Evolutionary conservation across 495 filamentous ascomycete genomes (phyloP).

Genomic region (Acidomyces sp.): DNA sequence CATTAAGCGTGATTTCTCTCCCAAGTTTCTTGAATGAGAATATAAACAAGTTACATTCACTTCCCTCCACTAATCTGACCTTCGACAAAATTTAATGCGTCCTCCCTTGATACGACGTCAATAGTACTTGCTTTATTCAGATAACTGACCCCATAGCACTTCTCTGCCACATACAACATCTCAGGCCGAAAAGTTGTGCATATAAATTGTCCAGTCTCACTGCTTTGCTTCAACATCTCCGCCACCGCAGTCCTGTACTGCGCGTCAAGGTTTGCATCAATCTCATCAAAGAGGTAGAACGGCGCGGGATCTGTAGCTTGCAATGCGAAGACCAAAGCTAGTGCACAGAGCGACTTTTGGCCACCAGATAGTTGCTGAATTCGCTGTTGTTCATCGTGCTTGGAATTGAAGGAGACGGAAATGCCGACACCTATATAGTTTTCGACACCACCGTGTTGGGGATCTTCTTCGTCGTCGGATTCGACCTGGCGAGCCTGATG

Average conservation of each 20-base stretch:
- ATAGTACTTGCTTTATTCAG: conserved; percentile 85
- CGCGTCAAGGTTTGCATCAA: conserved; percentile 94
- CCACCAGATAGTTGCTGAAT: conserved; percentile 95
- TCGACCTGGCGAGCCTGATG: conserved; percentile 37
- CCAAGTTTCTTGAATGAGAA: background rate
- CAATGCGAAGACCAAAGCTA: conserved; percentile 96
- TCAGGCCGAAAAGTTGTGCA: conserved; percentile 96
- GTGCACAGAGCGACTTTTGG: conserved; percentile 92
- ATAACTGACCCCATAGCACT: conserved; percentile 95
- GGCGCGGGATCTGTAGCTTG: conserved; percentile 94
- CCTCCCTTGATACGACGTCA: conserved; percentile 72
- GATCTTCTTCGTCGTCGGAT: conserved; percentile 32
- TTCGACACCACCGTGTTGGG: conserved; percentile 51
- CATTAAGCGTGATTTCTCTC: background rate
- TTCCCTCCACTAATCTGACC: conserved; percentile 38
- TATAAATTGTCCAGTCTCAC: conserved; percentile 39
- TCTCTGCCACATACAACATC: conserved; percentile 88
- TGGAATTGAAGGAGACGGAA: conserved; percentile 95
- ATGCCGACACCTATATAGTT: conserved; percentile 98
- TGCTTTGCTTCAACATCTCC: conserved; percentile 46
- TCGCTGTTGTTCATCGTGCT: conserved; percentile 92
- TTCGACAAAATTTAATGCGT: conserved; percentile 88
- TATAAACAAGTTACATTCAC: no score
- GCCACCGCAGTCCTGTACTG: conserved; percentile 95
- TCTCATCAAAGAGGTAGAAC: conserved; percentile 98